A percentile compares a stretch with the other conserved stretches of the same genome.
These are phyloP conservation scores for Hysterangium stoloniferum DNA, from an alignment of 768 basidiomycete species.

Conservation along the genomic window DNA sequence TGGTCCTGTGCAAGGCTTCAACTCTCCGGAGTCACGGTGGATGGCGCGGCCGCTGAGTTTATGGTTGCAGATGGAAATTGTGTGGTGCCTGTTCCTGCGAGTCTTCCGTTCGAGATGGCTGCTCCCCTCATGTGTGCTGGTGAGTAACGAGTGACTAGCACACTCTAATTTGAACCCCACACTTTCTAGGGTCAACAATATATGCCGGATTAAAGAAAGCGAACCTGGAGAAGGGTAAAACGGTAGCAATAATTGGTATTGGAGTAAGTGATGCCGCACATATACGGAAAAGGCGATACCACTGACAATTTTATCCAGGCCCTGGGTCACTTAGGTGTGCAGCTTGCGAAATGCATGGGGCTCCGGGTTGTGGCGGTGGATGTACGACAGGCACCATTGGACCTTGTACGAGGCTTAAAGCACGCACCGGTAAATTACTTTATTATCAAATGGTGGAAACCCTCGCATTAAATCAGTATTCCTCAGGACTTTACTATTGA, in stretches of 20 bases:
- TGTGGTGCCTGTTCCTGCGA: not conserved
- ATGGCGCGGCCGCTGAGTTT: conserved; percentile 7
- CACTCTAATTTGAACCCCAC: not conserved
- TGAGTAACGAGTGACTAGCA: not conserved
- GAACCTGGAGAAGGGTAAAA: not conserved
- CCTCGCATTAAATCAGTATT: too few relatives aligned
- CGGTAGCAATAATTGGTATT: conserved; percentile 2
- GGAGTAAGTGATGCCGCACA: not conserved
- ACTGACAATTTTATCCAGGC: conserved; percentile 1
- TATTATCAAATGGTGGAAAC: too few relatives aligned
- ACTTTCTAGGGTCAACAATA: not conserved
- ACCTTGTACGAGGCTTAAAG: not conserved
- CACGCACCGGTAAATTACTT: not conserved
- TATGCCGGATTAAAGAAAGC: conserved; percentile 6
- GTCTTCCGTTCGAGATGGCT: not conserved
- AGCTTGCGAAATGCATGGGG: conserved; percentile 6
- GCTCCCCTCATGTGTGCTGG: conserved; percentile 6
- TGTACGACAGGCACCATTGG: conserved; percentile 4
- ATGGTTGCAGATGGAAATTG: conserved; percentile 3
- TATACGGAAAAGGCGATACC: not conserved
- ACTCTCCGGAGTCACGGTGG: not conserved
- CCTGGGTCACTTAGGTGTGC: conserved; percentile 4
- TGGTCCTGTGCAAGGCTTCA: conserved; percentile 1
- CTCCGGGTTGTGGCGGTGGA: not conserved
- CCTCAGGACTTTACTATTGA: conserved; percentile 5